These are phyloP conservation scores for Bruguiera gymnorhiza DNA, from an alignment of 345 rosid species.

Conservation along the genomic window DNA sequence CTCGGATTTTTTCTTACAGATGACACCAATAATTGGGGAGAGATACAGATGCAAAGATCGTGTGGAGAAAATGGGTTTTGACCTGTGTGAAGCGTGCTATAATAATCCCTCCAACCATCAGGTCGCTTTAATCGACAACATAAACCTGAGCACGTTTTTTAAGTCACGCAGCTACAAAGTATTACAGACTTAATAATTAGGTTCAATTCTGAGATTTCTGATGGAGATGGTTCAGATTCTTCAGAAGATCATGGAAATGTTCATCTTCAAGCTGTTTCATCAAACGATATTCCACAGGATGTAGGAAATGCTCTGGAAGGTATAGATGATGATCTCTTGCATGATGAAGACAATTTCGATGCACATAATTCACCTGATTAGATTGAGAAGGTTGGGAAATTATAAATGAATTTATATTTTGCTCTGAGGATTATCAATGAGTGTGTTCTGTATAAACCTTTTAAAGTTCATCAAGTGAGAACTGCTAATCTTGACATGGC, in stretches of 20 bases:
- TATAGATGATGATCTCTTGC: not conserved
- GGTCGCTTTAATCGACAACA: slow-evolving; percentile 21
- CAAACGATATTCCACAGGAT: not conserved
- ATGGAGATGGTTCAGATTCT: not conserved
- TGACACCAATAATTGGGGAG: slow-evolving; percentile 12
- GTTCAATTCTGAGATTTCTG: not conserved
- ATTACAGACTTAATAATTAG: not conserved
- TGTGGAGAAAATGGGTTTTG: slow-evolving; percentile 11
- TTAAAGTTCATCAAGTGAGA: no score
- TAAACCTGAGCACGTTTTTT: slow-evolving; percentile 13
- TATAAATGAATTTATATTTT: no score
- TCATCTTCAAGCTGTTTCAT: not conserved
- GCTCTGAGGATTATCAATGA: no score
- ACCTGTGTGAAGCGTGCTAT: slow-evolving; percentile 18
- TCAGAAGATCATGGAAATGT: not conserved
- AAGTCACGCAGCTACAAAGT: slow-evolving; percentile 1
- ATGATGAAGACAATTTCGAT: not conserved
- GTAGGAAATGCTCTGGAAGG: not conserved
- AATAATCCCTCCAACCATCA: not conserved
- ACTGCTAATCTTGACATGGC: no score
- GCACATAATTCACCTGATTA: not conserved
- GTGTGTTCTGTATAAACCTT: no score
- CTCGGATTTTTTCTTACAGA: not conserved
- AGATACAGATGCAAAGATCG: slow-evolving; percentile 22
- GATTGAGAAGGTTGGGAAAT: not conserved